A percentile compares a stretch with the other conserved stretches of the same genome.
phyloP scores from a whole-genome alignment of 164 flowering plant species.

The Cinnamomum micranthum region DNA sequence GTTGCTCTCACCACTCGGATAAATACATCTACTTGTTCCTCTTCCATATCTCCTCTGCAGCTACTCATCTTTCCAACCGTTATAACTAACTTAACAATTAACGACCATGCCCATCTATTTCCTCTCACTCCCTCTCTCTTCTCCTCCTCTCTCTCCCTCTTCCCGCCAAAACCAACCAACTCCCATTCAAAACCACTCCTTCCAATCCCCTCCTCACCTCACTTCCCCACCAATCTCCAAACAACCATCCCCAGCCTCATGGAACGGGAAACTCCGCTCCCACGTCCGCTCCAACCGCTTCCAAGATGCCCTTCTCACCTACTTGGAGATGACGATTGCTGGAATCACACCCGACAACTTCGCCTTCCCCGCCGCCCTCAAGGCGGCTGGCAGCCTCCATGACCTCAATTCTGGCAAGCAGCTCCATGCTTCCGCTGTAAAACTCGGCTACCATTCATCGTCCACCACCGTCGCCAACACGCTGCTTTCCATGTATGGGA shows the following conservation, averaged over 20 bases:
- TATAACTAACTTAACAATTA: neutral
- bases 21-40: too few relatives aligned
- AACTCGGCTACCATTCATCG: conserved; percentile 40
- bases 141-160: conserved; percentile 5
- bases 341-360: conserved; percentile 58
- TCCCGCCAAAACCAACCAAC: conserved; percentile 13
- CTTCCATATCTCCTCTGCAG: too few relatives aligned
- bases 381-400: conserved; percentile 43
- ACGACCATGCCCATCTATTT: neutral
- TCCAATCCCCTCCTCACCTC: conserved; percentile 1
- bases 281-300: conserved; percentile 40
- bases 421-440: conserved; percentile 55
- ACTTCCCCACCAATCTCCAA: conserved; percentile 8
- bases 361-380: conserved; percentile 64
- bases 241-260: conserved; percentile 33
- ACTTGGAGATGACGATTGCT: conserved; percentile 39
- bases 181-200: neutral
- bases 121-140: neutral
- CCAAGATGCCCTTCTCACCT: conserved; percentile 58
- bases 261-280: conserved; percentile 57
- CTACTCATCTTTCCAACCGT: neutral
- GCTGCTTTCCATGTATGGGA: conserved; percentile 58
- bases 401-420: conserved; percentile 52
- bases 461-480: conserved; percentile 62
- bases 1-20: too few relatives aligned